phyloP scores from a whole-genome alignment of 2,329 filamentous ascomycete species.

The Venturia asperata region DNA sequence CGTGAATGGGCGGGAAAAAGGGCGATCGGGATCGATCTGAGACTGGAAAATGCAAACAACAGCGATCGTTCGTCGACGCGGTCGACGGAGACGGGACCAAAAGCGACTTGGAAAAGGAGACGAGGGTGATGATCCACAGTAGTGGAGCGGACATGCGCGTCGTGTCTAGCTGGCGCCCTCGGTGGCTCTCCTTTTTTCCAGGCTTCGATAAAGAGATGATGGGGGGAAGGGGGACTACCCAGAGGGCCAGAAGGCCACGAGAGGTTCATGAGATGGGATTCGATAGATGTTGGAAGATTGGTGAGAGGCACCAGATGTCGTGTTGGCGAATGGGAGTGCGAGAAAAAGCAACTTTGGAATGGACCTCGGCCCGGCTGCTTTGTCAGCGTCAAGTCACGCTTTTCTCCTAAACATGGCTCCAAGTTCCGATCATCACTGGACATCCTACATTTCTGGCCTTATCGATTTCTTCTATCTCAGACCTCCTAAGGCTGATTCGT shows the following conservation, averaged over 20 bases:
- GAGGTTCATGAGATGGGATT: not conserved
- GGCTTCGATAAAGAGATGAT: too few species aligned
- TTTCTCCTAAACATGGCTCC: too few species aligned
- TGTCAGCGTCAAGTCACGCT: too few species aligned
- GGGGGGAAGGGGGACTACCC: too few species aligned
- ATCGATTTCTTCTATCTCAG: too few species aligned
- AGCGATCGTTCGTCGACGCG: not conserved
- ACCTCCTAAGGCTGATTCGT: too few species aligned
- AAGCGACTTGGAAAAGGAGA: not conserved
- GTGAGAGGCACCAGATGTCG: not conserved
- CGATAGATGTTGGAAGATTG: not conserved
- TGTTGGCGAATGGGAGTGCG: too few species aligned
- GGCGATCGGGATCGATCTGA: too few species aligned
- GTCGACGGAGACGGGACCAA: not conserved
- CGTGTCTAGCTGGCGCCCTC: not conserved
- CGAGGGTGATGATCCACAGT: not conserved
- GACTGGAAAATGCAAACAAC: not conserved
- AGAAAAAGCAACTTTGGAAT: too few species aligned
- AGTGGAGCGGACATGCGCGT: conserved; percentile 2
- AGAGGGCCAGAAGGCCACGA: not conserved
- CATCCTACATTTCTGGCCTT: too few species aligned
- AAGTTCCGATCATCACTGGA: too few species aligned
- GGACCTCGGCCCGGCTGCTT: too few species aligned
- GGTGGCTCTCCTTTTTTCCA: not conserved
- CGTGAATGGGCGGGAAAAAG: not conserved